Evolutionary conservation across 441 rosid genomes (phyloP).

Genomic region (Populus hybrid): DNA sequence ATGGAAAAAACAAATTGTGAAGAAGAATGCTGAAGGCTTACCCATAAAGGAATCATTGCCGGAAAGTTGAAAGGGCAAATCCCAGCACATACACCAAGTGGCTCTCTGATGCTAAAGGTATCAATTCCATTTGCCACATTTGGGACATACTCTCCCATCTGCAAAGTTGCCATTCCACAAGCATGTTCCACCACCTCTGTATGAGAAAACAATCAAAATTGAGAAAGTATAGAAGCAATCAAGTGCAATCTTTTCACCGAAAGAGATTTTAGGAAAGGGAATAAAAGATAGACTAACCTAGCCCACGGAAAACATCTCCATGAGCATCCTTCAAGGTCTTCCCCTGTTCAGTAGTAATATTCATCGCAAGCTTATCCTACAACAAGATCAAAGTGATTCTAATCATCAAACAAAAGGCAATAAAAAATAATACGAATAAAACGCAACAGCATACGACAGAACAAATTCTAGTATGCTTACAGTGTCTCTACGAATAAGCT

Average conservation of each 20-base stretch:
- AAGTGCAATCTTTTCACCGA: background rate
- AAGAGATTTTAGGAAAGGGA: conserved; percentile 12
- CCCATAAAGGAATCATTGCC: conserved; percentile 99
- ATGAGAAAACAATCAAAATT: conserved; percentile 13
- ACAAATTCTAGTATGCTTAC: conserved; percentile 32
- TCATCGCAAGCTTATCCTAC: conserved; percentile 86
- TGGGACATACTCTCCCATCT: conserved; percentile 91
- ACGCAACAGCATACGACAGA: background rate
- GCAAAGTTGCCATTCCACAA: conserved; percentile 90
- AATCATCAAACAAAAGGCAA: conserved; percentile 7
- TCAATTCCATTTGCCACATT: conserved; percentile 92
- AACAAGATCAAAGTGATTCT: conserved; percentile 10
- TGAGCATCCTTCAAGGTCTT: conserved; percentile 93
- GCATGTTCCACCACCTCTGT: conserved; percentile 96
- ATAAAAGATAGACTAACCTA: conserved; percentile 43
- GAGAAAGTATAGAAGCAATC: conserved; percentile 3
- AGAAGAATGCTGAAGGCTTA: conserved; percentile 28
- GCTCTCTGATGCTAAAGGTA: conserved; percentile 84
- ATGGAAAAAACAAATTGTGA: background rate
- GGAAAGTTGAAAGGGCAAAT: conserved; percentile 97
- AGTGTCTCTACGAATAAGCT: conserved; percentile 81
- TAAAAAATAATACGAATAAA: conserved; percentile 3
- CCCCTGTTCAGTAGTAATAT: conserved; percentile 88
- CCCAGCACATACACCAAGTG: conserved; percentile 95
- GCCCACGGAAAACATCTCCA: conserved; percentile 93